phyloP scores from a whole-genome alignment of 352 stramenopile genomes.

The Phytophthora uliginosa region DNA sequence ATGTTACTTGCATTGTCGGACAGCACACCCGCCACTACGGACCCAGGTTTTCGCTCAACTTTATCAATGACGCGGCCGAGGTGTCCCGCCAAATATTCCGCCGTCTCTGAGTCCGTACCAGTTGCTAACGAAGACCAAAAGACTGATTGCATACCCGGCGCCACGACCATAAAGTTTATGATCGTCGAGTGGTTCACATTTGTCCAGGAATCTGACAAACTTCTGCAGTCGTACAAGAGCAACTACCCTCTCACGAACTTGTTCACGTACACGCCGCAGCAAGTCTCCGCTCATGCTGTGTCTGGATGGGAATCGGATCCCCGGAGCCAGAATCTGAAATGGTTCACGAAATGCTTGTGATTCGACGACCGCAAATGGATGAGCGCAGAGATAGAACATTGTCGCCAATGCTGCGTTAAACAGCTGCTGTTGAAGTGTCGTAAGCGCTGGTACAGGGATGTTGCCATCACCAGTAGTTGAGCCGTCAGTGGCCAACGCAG shows the following conservation, averaged over 20 bases:
- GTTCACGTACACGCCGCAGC: conserved; percentile 5
- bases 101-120: conserved; percentile 1
- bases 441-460: no score
- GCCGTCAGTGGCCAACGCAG: no score
- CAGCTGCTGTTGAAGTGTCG: no score
- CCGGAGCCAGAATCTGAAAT: no score
- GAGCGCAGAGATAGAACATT: no score
- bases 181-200: conserved; percentile 15
- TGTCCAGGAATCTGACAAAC: conserved; percentile 13
- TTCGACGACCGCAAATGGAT: no score
- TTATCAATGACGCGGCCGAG: conserved; percentile 19
- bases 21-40: conserved; percentile 11
- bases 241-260: conserved; percentile 7
- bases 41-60: conserved; percentile 1
- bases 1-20: conserved; percentile 16
- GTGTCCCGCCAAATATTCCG: conserved; percentile 6
- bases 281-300: neutral
- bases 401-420: no score
- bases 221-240: neutral
- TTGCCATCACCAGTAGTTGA: no score
- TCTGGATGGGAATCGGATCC: no score
- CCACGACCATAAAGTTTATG: conserved; percentile 14
- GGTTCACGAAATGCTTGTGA: no score
- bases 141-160: neutral
- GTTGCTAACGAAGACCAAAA: conserved; percentile 15